Evolutionary conservation across 2,329 filamentous ascomycete genomes (phyloP), one percentile per base, ranked within the genome.

Genomic region (Emergomyces pasteurianus): DNA sequence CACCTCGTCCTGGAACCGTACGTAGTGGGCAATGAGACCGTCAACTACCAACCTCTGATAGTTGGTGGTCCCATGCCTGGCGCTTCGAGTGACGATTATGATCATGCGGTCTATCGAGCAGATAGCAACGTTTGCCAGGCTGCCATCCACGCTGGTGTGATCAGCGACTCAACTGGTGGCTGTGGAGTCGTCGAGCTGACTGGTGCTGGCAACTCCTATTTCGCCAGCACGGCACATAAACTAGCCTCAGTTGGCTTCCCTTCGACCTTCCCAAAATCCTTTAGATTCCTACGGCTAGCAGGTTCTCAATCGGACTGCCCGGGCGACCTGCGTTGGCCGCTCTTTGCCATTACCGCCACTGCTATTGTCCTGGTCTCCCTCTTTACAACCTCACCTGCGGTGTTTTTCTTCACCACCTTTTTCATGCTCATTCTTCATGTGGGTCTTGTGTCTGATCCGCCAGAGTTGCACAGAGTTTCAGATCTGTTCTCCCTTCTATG

Each of bases 81-180:
- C 16, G 68, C 73, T 1, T 71, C 74, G 6, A 23, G n/a, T 31
- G 38, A 43, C 3, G 26, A 42, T 21, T 28, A 12, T 12, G 66
- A 67, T 0, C 66, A 67, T 1, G 81, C 86, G 0, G 78, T 88
- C 26, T 97, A 97, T 72, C 87, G 94, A 21, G 90, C 88, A 10
- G 91, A 96, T 73, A 95, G 90, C 16, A 95, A 89, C 74, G 86
- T 96, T 60, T 96, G 91, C 70, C 86, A 85, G 62, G 82, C 91
- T 14, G 91, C 90, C 40, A 89, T 95, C 57, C 91, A 96, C 70
- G 85, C 90, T 0, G 91, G 90, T 23, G 80, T 92, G 67, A 83
- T 95, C 63, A 83, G 83, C 42, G 84, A 91, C 68, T 75, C 79
- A 0, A 78, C 82, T 36, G 91, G 91, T 43, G 91, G 91, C 0